These are phyloP conservation scores for Termitomyces sp. DNA, from an alignment of 768 basidiomycete genomes.

Conservation along the genomic window DNA sequence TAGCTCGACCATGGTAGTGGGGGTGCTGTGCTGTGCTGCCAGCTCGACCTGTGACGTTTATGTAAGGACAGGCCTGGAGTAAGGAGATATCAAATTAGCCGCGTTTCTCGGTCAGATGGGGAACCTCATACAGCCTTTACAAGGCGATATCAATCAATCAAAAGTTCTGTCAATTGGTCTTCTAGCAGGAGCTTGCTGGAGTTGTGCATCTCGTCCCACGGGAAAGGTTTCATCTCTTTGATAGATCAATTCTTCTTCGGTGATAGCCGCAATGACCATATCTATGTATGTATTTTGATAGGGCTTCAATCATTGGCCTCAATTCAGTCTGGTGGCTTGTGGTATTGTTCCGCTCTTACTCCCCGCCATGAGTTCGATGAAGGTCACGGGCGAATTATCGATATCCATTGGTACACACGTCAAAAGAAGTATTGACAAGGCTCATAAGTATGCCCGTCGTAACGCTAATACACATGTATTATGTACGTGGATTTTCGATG, in stretches of 20 bases:
- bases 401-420: too few species aligned
- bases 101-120: not conserved
- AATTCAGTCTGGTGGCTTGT: not conserved
- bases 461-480: too few species aligned
- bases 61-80: not conserved
- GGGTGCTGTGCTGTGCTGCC: not conserved
- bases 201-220: not conserved
- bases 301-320: too few species aligned
- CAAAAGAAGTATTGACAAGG: too few species aligned
- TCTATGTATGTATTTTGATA: too few species aligned
- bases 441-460: too few species aligned
- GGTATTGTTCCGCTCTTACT: not conserved
- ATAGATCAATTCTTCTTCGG: not conserved
- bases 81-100: not conserved
- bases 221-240: not conserved
- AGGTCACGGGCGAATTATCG: too few species aligned
- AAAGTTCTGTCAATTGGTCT: not conserved
- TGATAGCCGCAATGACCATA: not conserved
- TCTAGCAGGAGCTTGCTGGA: not conserved
- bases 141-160: slow-evolving; percentile 1
- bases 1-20: slow-evolving; percentile 11
- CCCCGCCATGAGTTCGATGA: not conserved
- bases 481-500: too few species aligned
- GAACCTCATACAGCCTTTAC: not conserved
- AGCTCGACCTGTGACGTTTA: not conserved